Percentiles rank a stretch among this genome's conserved stretches.
These are phyloP conservation scores for Sideroxylon spinosum DNA, from an alignment of 179 eudicot genomes.

Conservation along the genomic window DNA sequence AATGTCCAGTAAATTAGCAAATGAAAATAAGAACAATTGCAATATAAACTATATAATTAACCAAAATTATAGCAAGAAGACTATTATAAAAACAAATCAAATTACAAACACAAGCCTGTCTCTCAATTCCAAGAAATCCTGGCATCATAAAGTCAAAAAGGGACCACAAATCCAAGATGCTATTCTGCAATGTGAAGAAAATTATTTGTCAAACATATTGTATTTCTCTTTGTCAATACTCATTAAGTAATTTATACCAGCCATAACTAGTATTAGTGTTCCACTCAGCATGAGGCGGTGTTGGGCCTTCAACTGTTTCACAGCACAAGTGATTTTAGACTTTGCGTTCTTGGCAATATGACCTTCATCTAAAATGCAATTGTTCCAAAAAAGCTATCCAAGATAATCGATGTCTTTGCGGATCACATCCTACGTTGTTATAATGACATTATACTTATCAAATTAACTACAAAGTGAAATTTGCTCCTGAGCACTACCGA, in stretches of 20 bases:
- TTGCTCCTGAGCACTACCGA: conserved; percentile 88
- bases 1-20: not conserved
- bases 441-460: conserved; percentile 65
- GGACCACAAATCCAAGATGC: conserved; percentile 96
- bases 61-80: not conserved
- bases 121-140: conserved; percentile 95
- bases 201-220: conserved; percentile 5
- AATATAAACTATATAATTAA: conserved; percentile 1
- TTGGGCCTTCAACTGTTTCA: conserved; percentile 91
- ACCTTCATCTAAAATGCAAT: conserved; percentile 93
- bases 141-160: conserved; percentile 99
- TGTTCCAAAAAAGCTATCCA: conserved; percentile 75
- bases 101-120: conserved; percentile 49
- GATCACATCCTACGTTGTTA: conserved; percentile 95
- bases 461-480: conserved; percentile 55
- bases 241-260: not conserved
- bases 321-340: conserved; percentile 90
- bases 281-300: conserved; percentile 98
- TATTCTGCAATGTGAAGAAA: conserved; percentile 49
- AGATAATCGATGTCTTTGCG: conserved; percentile 95
- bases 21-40: conserved; percentile 3
- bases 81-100: not conserved
- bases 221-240: not conserved
- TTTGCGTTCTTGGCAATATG: conserved; percentile 86
- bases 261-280: conserved; percentile 81